Conservation (phyloP, 1,139 yeast genomes). For the Sporopachydermia cereana region DNA sequence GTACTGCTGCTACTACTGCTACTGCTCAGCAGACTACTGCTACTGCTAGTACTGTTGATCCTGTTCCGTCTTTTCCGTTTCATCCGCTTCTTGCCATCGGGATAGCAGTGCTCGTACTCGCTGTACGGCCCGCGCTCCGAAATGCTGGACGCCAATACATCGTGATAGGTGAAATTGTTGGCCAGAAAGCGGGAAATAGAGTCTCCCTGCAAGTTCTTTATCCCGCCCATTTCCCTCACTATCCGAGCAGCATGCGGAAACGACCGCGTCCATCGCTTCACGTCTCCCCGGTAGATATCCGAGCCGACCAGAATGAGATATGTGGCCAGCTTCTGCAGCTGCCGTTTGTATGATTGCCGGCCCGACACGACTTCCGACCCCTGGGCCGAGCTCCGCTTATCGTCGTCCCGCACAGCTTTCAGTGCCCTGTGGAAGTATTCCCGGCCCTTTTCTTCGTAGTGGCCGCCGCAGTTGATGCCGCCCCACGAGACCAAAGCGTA, state of each 20-base stretch:
- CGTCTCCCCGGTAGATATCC: conserved; percentile 69
- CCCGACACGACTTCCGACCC: conserved; percentile 36
- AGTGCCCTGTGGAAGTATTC: conserved; percentile 16
- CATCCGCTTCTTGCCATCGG: not conserved
- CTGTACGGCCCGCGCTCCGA: conserved; percentile 20
- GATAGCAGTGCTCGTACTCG: not conserved
- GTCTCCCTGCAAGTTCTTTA: conserved; percentile 35
- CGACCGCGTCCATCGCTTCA: conserved; percentile 53
- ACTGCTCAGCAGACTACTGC: conserved; percentile 15
- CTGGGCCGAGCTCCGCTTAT: conserved; percentile 30
- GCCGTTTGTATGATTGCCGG: conserved; percentile 25
- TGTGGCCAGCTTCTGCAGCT: conserved; percentile 39
- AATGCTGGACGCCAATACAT: conserved; percentile 51
- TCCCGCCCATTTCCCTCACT: conserved; percentile 46
- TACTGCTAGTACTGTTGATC: not conserved
- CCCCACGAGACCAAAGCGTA: conserved; percentile 72
- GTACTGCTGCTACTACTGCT: conserved; percentile 13
- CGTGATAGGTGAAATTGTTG: conserved; percentile 77
- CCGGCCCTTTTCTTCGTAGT: conserved; percentile 22
- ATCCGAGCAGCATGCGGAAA: conserved; percentile 51
- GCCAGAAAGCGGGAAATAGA: conserved; percentile 62
- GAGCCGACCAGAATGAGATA: conserved; percentile 58
- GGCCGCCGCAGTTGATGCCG: conserved; percentile 38
- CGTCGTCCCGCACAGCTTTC: conserved; percentile 26
- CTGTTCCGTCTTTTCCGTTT: not conserved